phyloP scores from a whole-genome alignment of 345 rosid genomes.

The Populus tremula region DNA sequence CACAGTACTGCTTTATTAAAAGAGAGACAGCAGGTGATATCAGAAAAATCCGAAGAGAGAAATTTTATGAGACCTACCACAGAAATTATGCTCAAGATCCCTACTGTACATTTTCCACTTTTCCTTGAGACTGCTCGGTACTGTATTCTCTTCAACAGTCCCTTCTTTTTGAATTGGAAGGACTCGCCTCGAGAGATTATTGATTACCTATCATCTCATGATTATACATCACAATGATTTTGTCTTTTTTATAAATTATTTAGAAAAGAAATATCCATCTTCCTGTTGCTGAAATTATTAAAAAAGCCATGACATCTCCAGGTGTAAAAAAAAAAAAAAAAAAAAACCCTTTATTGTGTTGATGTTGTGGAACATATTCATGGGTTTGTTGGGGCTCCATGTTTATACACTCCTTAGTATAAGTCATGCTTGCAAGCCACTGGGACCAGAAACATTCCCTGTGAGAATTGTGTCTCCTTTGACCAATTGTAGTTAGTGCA shows the following conservation, averaged over 20 bases:
- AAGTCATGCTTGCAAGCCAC: conserved; percentile 24
- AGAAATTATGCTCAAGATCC: background rate
- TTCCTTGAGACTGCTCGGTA: background rate
- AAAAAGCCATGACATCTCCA: conserved; percentile 1
- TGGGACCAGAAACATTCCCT: conserved; percentile 48
- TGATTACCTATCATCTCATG: conserved; percentile 33
- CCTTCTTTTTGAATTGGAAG: conserved; percentile 21
- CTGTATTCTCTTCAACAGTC: background rate
- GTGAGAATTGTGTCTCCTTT: conserved; percentile 41
- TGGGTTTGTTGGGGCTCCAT: conserved; percentile 27
- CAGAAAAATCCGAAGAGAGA: background rate
- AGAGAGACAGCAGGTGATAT: background rate
- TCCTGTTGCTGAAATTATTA: conserved; percentile 7
- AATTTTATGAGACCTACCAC: background rate
- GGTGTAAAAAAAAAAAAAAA: conserved; percentile 1
- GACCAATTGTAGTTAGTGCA: conserved; percentile 8
- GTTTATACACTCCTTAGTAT: background rate
- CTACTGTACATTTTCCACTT: background rate
- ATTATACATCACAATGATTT: conserved; percentile 45
- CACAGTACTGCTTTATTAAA: background rate
- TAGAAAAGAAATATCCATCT: background rate
- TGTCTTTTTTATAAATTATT: conserved; percentile 38
- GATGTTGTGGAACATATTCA: conserved; percentile 37
- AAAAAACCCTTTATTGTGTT: conserved; percentile 12
- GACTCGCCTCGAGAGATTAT: conserved; percentile 13